These are phyloP conservation scores for Sclerotinia sclerotiorum DNA, from an alignment of 2,329 filamentous ascomycete genomes.

Conservation along the genomic window DNA sequence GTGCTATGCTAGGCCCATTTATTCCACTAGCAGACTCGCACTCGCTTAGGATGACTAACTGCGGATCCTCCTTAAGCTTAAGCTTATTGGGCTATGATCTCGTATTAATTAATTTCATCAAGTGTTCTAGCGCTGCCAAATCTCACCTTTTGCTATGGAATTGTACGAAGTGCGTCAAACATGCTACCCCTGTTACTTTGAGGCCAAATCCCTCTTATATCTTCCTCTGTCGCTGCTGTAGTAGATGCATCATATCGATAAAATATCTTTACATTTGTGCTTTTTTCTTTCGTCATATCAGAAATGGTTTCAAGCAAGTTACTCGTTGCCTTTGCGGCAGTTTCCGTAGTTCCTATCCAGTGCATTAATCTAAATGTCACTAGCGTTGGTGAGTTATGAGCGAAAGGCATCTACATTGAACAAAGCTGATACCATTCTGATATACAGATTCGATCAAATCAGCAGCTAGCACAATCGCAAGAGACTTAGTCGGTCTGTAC, in stretches of 20 bases:
- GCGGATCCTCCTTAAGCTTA: slow-evolving; percentile 3
- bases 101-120: not conserved
- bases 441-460: slow-evolving; percentile 33
- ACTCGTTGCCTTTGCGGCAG: slow-evolving; percentile 29
- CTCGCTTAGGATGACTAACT: slow-evolving; percentile 4
- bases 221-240: not conserved
- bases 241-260: not conserved
- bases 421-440: not conserved
- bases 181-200: not conserved
- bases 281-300: not conserved
- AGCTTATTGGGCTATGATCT: not conserved
- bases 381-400: slow-evolving; percentile 24
- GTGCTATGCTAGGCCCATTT: not conserved
- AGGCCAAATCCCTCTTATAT: not conserved
- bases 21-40: not conserved
- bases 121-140: not conserved
- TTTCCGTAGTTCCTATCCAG: slow-evolving; percentile 24
- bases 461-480: slow-evolving; percentile 30
- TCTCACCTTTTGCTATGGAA: not conserved
- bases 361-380: slow-evolving; percentile 26
- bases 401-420: too few relatives aligned
- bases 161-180: not conserved
- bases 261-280: not conserved
- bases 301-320: slow-evolving; percentile 25
- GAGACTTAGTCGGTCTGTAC: slow-evolving; percentile 28